Evolutionary conservation across 768 basidiomycete species (phyloP), one percentile per base, ranked within the genome.

Genomic region (Collybia nuda): DNA sequence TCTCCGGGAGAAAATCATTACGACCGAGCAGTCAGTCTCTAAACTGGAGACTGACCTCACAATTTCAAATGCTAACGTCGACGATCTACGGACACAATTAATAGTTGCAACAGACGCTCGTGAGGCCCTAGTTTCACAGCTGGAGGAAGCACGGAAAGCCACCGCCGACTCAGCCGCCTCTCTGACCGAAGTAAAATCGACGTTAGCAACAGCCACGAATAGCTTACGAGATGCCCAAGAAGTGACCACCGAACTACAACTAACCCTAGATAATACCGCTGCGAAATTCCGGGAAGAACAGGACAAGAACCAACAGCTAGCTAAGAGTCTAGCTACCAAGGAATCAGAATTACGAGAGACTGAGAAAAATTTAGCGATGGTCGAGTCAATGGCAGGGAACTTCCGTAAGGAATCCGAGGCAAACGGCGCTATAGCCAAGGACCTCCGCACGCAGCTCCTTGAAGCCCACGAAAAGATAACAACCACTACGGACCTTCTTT

Each of bases 311-410:
- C 40, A 40, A 12, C 43, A 39, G 14, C 40, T 62, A 41, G 48
- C 21, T n/a, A 45, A 40, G 24, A 47, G 40, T 2, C 35, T 48
- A 1, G 36, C 40, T 18, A 43, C 18, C 9, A 58, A 56, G 18
- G 49, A 53, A n/a, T 29, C n/a, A 17, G 56, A 59, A n/a, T 18
- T 61, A 19, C 14, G 28, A 7, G 51, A 57, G 17, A 39, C 58
- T 17, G 47, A 28, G 14, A 47, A 50, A 22, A 32, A 40, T 5
- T 24, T 59, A 19, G 53, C 55, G 9, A 26, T 43, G 35, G 47
- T 52, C n/a, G 46, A 56, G 17, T 50, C 50, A 18, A 49, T 39
- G 40, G 49, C 54, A 36, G 47, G 7, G 17, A 54, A 53, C 38
- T 43, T 60, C 24, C 32, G 36, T 9, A 39, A 40, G 1, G 56